Evolutionary conservation across 805 yeast species (phyloP).

Genomic region (Metschnikowia chrysomelidarum): DNA sequence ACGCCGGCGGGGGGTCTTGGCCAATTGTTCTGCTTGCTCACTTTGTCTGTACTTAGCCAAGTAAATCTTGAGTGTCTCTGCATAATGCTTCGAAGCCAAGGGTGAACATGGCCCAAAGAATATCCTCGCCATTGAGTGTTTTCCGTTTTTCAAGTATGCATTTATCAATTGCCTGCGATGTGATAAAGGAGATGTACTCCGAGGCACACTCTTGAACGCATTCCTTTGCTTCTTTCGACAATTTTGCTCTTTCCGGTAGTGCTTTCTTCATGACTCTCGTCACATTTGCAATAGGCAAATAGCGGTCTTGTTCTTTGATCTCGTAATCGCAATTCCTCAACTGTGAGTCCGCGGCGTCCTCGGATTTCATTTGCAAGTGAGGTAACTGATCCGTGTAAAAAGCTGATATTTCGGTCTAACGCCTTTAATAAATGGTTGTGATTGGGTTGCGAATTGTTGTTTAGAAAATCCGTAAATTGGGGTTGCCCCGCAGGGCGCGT

Average conservation of each 20-base stretch:
- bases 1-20: constrained; percentile 11
- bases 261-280: constrained; percentile 78
- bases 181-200: constrained; percentile 66
- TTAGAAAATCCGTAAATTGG: not conserved
- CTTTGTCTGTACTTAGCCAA: constrained; percentile 62
- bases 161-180: constrained; percentile 63
- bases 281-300: constrained; percentile 46
- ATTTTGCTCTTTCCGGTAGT: constrained; percentile 69
- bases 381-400: not conserved
- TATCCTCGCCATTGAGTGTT: constrained; percentile 70
- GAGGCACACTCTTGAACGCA: constrained; percentile 72
- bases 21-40: constrained; percentile 17
- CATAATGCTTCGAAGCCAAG: constrained; percentile 69
- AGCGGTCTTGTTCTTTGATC: constrained; percentile 45
- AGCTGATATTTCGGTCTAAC: not conserved
- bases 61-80: constrained; percentile 66
- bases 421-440: not conserved
- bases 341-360: constrained; percentile 6
- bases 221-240: constrained; percentile 77
- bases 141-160: constrained; percentile 64
- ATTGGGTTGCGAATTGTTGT: not conserved
- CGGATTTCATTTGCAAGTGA: constrained; percentile 1
- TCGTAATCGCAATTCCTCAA: constrained; percentile 35
- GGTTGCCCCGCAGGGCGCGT: constrained; percentile 5
- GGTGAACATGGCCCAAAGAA: constrained; percentile 59